Base-by-base conservation (phyloP, 73 alveolate genomes). In the Paramecium sonneborni region DNA sequence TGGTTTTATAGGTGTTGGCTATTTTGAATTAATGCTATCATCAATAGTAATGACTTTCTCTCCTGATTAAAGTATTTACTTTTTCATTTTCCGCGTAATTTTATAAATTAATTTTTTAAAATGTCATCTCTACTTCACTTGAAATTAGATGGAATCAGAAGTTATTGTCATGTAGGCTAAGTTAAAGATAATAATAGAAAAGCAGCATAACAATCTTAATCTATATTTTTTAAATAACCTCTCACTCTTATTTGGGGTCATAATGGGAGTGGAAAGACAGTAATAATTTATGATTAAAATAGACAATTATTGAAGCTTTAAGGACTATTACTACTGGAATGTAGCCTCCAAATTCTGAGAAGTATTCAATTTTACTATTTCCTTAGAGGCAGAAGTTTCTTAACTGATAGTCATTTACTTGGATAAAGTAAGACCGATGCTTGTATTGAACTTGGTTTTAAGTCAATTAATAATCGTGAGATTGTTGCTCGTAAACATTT, bases 201-300 rank as follows among this genome's bases (percentile, higher is more conserved):
- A 41, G 52, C 69, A 44, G 90, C 90, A 15, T 38, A 43, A 41
- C 6, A 79, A 24, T 32, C 46, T 0, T 44, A 79, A 46, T 37
- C 90, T 7, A 79, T 79, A 5, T 30, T 20, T 21, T 79, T 79
- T 44, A 43, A 79, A 14, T 20, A 41, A 20, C 90, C 90, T 95
- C 94, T 97, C 48, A 97, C 99, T 2, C 94, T 97, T 32, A 97
- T 97, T 26, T 96, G 96, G 84, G 99, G 99, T n/a, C 97, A 97
- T 74, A 98, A 98, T 93, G 99, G 99, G 20, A 95, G 99, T 90
- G 99, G 99, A 14, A 98, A 98, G 95, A 97, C 99, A 28, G 87
- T 74, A 74, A 12, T n/a, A 3, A 74, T 34, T n/a, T 37, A 12
- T 74, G 10, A 28, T 37, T 2, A 18, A 74, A 28, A 12, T 74